Conservation (phyloP, 2,329 filamentous ascomycete genomes). For the Xylariaceae sp. region DNA sequence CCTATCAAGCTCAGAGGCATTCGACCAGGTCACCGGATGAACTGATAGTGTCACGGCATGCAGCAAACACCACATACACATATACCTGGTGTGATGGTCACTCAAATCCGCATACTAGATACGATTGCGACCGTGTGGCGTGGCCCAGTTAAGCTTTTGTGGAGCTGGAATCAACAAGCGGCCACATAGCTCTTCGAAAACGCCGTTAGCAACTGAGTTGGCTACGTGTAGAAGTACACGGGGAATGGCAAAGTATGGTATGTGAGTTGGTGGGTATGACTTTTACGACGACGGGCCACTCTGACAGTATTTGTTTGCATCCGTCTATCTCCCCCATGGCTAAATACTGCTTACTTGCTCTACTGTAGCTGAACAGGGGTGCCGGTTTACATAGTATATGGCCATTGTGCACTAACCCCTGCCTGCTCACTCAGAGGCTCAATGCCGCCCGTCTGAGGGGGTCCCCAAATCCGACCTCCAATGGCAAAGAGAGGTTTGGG, state of each 20-base stretch:
- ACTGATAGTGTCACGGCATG: slow-evolving; percentile 15
- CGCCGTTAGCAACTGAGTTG: not conserved
- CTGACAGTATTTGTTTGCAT: not conserved
- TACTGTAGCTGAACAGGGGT: not conserved
- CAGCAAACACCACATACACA: slow-evolving; percentile 3
- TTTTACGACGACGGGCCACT: not conserved
- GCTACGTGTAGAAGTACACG: not conserved
- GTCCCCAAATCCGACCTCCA: not conserved
- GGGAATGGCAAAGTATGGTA: not conserved
- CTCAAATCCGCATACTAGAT: not conserved
- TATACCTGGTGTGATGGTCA: not conserved
- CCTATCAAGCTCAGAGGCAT: slow-evolving; percentile 4
- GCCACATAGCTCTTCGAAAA: slow-evolving; percentile 3
- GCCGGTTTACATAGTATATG: not conserved
- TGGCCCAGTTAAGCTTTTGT: slow-evolving; percentile 31
- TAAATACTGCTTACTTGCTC: not conserved
- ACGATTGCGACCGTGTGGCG: slow-evolving; percentile 13
- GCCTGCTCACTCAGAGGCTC: not conserved
- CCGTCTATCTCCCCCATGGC: not conserved
- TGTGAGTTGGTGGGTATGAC: not conserved
- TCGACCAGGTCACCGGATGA: slow-evolving; percentile 10
- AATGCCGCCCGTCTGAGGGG: not conserved
- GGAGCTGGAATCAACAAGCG: slow-evolving; percentile 23
- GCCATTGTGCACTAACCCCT: not conserved
- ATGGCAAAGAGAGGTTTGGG: not conserved